These are phyloP conservation scores for Tillandsia fasciculata DNA, from an alignment of 176 grass and related monocot genomes.

Conservation along the genomic window DNA sequence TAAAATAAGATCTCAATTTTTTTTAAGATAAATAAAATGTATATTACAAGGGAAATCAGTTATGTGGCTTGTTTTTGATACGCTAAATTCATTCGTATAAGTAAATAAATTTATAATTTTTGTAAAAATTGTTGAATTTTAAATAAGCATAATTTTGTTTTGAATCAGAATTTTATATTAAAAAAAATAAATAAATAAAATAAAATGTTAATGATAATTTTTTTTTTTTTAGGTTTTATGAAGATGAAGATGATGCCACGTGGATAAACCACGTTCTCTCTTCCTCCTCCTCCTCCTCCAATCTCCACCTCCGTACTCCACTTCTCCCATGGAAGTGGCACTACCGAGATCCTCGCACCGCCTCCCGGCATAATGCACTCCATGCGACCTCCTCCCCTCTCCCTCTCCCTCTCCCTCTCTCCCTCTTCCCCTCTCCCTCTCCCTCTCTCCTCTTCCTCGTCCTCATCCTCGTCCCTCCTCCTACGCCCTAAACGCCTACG, in stretches of 20 bases:
- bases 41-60: too few relatives aligned
- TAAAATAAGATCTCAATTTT: too few relatives aligned
- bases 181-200: too few relatives aligned
- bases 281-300: not conserved
- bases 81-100: too few relatives aligned
- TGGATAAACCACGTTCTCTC: conserved; percentile 11
- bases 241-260: conserved; percentile 21
- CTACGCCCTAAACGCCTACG: conserved; percentile 23
- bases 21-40: too few relatives aligned
- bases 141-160: too few relatives aligned
- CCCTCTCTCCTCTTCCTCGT: not conserved
- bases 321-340: conserved; percentile 8
- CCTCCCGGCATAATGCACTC: conserved; percentile 5
- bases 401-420: conserved; percentile 20
- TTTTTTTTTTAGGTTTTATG: too few relatives aligned
- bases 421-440: not conserved
- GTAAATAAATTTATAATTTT: too few relatives aligned
- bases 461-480: not conserved
- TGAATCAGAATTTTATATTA: too few relatives aligned
- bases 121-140: too few relatives aligned
- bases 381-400: conserved; percentile 54
- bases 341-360: conserved; percentile 22
- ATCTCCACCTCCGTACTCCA: not conserved
- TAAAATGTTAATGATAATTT: too few relatives aligned
- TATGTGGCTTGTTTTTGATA: too few relatives aligned